Base-by-base conservation (phyloP, 1,139 yeast species). In the Kodamaea fungicola region DNA sequence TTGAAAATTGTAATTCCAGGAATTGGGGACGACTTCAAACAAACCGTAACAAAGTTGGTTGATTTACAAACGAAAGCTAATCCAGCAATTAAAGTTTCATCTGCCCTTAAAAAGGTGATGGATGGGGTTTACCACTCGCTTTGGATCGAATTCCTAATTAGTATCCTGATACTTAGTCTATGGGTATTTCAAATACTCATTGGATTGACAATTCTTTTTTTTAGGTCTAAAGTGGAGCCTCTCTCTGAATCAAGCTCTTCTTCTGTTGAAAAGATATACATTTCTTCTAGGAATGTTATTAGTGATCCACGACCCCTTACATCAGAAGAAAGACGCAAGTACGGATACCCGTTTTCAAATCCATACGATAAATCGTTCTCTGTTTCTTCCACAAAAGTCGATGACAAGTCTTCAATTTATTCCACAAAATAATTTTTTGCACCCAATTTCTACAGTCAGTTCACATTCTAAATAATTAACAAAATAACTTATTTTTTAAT, bases 1-100 rank as follows among this genome's bases (percentile, higher is more conserved):
- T 71, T 90, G 2, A 66, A 76, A 10, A 62, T 90, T 2, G 45
- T 63, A 0, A 54, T 90, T 1, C 96, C 97, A 0, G 51, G 10
- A 1, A 34, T 47, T 6, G 37, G 33, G 12, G 30, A 27, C 4
- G 23, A 30, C 8, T 19, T 43, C 4, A 34, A 37, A n/a, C 12
- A 30, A 3, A 31, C 42, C 12, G 22, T 42, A 8, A 29, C 12
- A 7, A 30, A 30, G 4, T 21, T 46, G 8, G 31, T 19, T 8
- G 22, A 30, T 2, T 24, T 32, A 10, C 37, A 31, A 13, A 28
- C 33, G 4, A 28, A 31, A 9, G 23, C 35, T 10, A 29, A 31
- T 1, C 7, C 35, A 1, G 28, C 34, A 2, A 27, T 49, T 6
- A 35, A 43, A 28, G 45, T 57, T 1, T 24, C 43, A 3, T 40